Evolutionary conservation across 2,329 filamentous ascomycete genomes (phyloP).

Genomic region (Bisporella sp.): DNA sequence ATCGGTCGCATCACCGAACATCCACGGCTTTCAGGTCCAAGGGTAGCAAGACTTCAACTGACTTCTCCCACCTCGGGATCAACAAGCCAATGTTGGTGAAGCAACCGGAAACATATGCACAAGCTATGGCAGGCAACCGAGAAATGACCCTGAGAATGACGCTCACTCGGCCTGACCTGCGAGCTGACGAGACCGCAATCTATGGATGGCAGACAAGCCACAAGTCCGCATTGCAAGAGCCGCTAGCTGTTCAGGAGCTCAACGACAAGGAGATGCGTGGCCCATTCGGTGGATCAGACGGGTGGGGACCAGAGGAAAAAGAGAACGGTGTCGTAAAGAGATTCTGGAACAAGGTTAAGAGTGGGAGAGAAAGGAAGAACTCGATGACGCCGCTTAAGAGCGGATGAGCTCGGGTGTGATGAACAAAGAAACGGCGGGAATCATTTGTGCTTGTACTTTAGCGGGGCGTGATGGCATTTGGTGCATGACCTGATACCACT

Average conservation of each 20-base stretch:
- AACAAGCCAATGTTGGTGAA: slow-evolving; percentile 21
- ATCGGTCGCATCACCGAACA: slow-evolving; percentile 19
- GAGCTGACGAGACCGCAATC: slow-evolving; percentile 64
- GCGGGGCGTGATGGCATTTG: slow-evolving; percentile 1
- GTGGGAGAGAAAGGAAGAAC: slow-evolving; percentile 12
- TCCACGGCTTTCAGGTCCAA: slow-evolving; percentile 5
- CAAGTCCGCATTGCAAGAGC: slow-evolving; percentile 36
- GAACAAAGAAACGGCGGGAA: too few species aligned
- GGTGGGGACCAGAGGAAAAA: slow-evolving; percentile 35
- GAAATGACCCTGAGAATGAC: slow-evolving; percentile 98
- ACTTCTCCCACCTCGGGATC: slow-evolving; percentile 27
- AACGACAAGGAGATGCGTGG: slow-evolving; percentile 41
- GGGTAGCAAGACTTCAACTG: slow-evolving; percentile 32
- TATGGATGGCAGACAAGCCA: slow-evolving; percentile 57
- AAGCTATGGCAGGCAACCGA: slow-evolving; percentile 52
- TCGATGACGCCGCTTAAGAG: not conserved
- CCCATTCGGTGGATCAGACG: slow-evolving; percentile 27
- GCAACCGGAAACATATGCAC: slow-evolving; percentile 34
- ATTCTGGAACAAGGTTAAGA: slow-evolving; percentile 53
- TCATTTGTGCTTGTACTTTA: slow-evolving; percentile 7
- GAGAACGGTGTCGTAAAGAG: slow-evolving; percentile 53
- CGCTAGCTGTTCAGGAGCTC: slow-evolving; percentile 48
- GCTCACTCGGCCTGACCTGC: slow-evolving; percentile 79
- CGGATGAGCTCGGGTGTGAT: not conserved
- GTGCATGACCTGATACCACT: not conserved